Base-by-base conservation (phyloP, 805 yeast species). In the Candida yuanshanica region DNA sequence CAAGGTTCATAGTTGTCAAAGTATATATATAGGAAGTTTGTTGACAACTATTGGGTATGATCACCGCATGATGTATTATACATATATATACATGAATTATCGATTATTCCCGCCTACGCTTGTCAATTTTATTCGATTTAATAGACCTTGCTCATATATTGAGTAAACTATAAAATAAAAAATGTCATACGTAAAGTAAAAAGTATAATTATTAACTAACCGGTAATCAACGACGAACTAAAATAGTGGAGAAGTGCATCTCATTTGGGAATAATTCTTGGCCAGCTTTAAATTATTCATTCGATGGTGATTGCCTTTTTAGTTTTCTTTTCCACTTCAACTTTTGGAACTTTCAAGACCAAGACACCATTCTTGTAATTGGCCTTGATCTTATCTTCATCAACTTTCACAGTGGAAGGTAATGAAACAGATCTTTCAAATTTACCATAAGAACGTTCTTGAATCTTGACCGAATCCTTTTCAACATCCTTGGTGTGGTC, bases 281-380 rank as follows among this genome's bases (percentile, higher is more conserved):
- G n/a, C n/a, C n/a, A n/a, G n/a, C n/a, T 26, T 24, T 4, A 24
- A 9, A 5, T 24, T 26, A 13, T n/a, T 26, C 18, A 27, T 4
- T 27, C 31, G 11, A 27, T 27, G 18, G 31, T 27, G 37, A 62
- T 62, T 36, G 48, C 53, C 24, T 50, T 56, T 18, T 50, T 56
- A 7, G 59, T 49, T n/a, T 50, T 42, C 18, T 41, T 32, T 23
- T 51, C 46, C 6, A 53, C 56, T 14, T 49, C 47, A 26, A 63
- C 42, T 45, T 72, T 72, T 48, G 76, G 77, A 33, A 71, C 59
- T 6, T 47, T 53, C 43, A 74, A 56, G 27, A 62, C 57, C 45
- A 72, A 58, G 29, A 74, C 64, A 42, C 79, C 79, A 45, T 70
- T 60, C 13, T 63, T 59, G 46, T 69, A 71, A 36, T 56, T 64